Evolutionary conservation across 441 rosid species (phyloP), one percentile per base, ranked within the genome.

Genomic region (Corymbia calophylla): DNA sequence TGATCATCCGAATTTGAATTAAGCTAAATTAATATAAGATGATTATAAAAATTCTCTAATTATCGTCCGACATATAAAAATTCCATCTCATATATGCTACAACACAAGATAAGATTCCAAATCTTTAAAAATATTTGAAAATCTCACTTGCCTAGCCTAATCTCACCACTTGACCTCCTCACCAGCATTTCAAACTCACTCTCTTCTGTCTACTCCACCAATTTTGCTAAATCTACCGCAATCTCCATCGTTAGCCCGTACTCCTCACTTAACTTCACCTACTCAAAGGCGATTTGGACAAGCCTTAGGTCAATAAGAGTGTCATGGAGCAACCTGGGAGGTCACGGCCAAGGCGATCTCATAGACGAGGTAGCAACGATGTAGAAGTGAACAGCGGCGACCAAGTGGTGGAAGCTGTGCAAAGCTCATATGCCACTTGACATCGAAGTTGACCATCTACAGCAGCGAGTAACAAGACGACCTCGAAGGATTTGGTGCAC

Each of bases 11-110:
- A 39, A 39, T 39, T 39, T 39, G 44, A 39, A 4, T 39, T 39
- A 58, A 25, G 62, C 13, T 1, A 10, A 4, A 58, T 2, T 0
- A 56, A 9, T 8, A 0, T 8, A 29, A 58, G 64, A 25, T 25
- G 64, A 29, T 23, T 25, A 25, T 58, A 58, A 29, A 13, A 58
- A 58, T 58, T 0, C 14, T 4, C 3, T 58, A 10, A 23, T 58
- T 25, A 23, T 25, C 64, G 4, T 58, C n/a, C 64, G 29, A 58
- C 19, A 23, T 58, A 58, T 58, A 25, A 58, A 58, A 9, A 58
- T 25, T 10, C 2, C 64, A 10, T 58, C 64, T n/a, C 25, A 58
- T 58, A 4, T 58, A 23, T 58, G 64, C n/a, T 58, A 29, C 64
- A 25, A 58, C 2, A 29, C 6, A 58, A 56, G 21, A 56, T 10